Evolutionary conservation across 495 filamentous ascomycete species (phyloP), one percentile per base, ranked within the genome.

Genomic region (Hypomontagnella submonticulosa): DNA sequence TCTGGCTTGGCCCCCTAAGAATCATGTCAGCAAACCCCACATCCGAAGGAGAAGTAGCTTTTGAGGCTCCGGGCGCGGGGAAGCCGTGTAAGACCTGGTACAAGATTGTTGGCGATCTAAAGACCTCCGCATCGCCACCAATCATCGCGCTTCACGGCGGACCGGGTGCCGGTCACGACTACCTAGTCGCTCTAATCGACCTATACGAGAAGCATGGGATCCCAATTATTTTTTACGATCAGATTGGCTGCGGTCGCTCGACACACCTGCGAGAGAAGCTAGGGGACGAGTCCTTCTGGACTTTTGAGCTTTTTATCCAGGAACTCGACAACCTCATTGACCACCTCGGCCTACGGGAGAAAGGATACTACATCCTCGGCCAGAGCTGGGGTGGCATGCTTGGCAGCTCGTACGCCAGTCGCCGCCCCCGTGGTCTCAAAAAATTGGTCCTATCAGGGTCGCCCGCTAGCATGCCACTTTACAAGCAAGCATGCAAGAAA

Each of bases 381-480:
- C 79, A 84, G 48, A 76, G 71, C 47, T 86, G 83, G 83, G 83
- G 83, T 32, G 83, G 81, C 43, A 80, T 84, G 79, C 68, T 85
- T 0, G 81, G 67, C 6, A 73, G 72, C 8, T 42, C 64, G 5
- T 76, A 73, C 68, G 41, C 63, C 52, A 12, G 75, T 65, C 23
- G 80, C 12, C 50, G 51, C 15, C 55, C 56, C 3, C 30, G 52
- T 6, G 57, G 59, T 2, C 57, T 71, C 3, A 59, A 50, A 13
- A 59, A 53, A 33, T 15, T 71, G n/a, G 33, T 71, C 12, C 32
- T 73, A 6, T 62, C 53, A 8, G 57, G 52, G n/a, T 53, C 60
- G 30, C 64, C 69, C 1, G 52, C 68, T 5, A 65, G 63, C 48
- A 73, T 71, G 71, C 44, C 53, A n/a, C 42, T 61, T 1, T 73